Base-by-base conservation (phyloP, 805 yeast genomes). In the Saccharomyces mikatae region DNA sequence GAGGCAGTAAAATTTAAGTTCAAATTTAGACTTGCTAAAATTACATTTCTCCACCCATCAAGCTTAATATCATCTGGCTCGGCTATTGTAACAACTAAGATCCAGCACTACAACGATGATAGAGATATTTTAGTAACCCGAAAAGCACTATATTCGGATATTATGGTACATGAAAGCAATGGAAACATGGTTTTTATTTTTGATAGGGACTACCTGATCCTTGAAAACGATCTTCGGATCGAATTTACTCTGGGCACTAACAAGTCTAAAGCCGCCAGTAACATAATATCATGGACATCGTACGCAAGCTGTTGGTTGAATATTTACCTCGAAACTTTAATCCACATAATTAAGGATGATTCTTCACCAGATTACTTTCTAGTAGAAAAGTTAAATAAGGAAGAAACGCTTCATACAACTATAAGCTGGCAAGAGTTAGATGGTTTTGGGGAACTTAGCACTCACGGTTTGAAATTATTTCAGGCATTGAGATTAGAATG, bases 361-460 rank as follows among this genome's bases (percentile, higher is more conserved):
- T 61, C 56, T 48, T 32, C 50, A 17, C 48, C 41, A 31, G 31
- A 54, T 28, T 49, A 58, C 52, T 59, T 51, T 36, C 52, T 48
- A 21, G 41, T 62, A 10, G 51, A 56, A 9, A 58, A 58, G 28
- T 53, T 66, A 47, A 52, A 52, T 30, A 49, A 56, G 31, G 59
- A 62, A 8, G 60, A 57, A 31, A 58, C 56, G 36, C 57, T 58
- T 48, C 28, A 46, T 21, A 49, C 54, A 46, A 49, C 52, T 27
- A 56, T 58, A 49, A 54, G 63, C 44, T 82, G 84, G 84, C 72
- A 73, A 2, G 76, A 79, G 0, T 71, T 85, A 60, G 95, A 87
- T 67, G 95, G 96, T 0, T 76, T 75, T 54, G 76, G 77, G 58
- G 95, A 94, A 1, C 76, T 82, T 1, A 62, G 64, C n/a, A 73